Evolutionary conservation across 2,329 filamentous ascomycete genomes (phyloP), one percentile per base, ranked within the genome.

Genomic region (Trichophyton rubrum): DNA sequence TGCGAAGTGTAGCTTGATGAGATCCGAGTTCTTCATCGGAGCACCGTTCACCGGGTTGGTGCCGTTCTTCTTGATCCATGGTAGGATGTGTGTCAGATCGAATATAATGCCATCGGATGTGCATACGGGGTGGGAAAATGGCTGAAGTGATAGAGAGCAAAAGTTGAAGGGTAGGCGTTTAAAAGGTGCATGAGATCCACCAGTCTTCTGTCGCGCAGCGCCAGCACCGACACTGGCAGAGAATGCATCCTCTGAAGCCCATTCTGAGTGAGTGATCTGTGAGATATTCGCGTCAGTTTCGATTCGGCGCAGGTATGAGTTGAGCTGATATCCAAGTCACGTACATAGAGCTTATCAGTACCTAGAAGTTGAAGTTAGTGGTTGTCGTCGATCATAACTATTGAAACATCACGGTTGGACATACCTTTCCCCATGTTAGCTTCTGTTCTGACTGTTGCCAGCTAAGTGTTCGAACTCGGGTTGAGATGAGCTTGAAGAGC

Each of bases 91-190:
- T 67, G 93, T 92, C 67, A 96, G 83, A 70, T 99, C 95, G 74
- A 97, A 99, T 62, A 95, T 92, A 11, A 87, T 93, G 59, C 93
- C 93, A 47, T 87, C 80, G 2, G 82, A 70, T 0, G 92, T 97
- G 78, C 93, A 99, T 40, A 99, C 93, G 3, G 93, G 91, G 69
- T 96, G 89, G 70, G 86, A 84, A 78, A 96, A 99, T 6, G 95
- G 95, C 71, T 97, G 93, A 38, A 99, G 85, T 63, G 89, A 95
- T 43, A 95, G 86, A 64, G 93, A 90, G 82, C 93, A 99, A 77
- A 93, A 97, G 80, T 96, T 97, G 82, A 95, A 99, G 33, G 95
- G 93, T 1, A 99, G 82, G 53, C 90, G 87, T 70, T 87, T 89
- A 78, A 97, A 97, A 41, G 82, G 82, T 56, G 83, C 81, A 65